Conservation (phyloP, 176 grass and related monocot species). For the Aegilops bicornis region DNA sequence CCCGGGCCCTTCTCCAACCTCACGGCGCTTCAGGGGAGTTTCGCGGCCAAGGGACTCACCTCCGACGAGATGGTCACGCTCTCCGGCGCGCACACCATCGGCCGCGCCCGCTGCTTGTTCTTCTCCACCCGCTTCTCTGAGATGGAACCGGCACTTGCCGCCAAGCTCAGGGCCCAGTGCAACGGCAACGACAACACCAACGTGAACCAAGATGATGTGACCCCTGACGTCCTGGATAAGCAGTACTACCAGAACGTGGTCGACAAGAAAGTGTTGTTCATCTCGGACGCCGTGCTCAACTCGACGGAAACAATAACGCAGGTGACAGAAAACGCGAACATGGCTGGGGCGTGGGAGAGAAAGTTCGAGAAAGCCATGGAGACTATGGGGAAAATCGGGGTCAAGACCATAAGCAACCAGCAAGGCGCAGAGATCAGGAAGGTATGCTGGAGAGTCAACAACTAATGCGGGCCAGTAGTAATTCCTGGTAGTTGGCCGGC, state of each 20-base stretch:
- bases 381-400: background rate
- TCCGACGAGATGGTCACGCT: slow-evolving; percentile 30
- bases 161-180: background rate
- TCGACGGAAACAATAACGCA: background rate
- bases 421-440: background rate
- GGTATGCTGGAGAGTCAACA: background rate
- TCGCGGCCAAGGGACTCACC: slow-evolving; percentile 13
- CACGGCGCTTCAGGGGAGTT: background rate
- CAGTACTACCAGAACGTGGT: background rate
- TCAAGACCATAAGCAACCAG: background rate
- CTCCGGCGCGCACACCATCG: slow-evolving; percentile 53
- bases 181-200: background rate
- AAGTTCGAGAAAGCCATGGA: background rate
- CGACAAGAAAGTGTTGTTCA: background rate
- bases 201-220: background rate
- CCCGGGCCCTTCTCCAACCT: background rate
- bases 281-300: background rate
- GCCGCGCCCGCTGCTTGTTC: slow-evolving; percentile 41
- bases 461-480: background rate
- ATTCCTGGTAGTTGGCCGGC: background rate
- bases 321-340: background rate
- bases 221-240: background rate
- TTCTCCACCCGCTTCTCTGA: background rate
- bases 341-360: background rate
- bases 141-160: background rate